These are phyloP conservation scores for Camelina hispida DNA, from an alignment of 345 rosid genomes.

Conservation along the genomic window DNA sequence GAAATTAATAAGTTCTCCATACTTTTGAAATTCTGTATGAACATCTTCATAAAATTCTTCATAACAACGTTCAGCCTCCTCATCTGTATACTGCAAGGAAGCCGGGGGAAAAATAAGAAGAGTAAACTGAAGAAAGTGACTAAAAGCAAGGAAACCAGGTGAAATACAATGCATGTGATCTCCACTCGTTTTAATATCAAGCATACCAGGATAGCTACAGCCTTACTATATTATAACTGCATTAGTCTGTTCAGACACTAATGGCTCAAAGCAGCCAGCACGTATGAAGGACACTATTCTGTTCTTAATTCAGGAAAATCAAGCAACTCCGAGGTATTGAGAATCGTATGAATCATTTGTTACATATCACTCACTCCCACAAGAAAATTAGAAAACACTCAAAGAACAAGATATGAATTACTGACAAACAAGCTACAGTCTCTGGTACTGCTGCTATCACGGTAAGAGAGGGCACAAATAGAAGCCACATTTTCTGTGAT, in stretches of 20 bases:
- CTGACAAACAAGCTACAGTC: background rate
- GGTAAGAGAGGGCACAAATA: conserved; percentile 6
- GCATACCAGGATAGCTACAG: conserved; percentile 34
- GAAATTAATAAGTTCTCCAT: conserved; percentile 91
- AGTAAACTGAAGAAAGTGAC: conserved; percentile 32
- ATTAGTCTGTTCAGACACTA: conserved; percentile 30
- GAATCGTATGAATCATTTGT: background rate
- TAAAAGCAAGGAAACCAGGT: conserved; percentile 21
- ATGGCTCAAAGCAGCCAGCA: conserved; percentile 16
- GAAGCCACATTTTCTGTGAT: background rate
- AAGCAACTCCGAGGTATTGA: conserved; percentile 16
- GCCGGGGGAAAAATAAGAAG: conserved; percentile 16
- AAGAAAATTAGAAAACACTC: background rate
- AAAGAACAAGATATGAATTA: background rate
- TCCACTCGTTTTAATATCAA: conserved; percentile 15
- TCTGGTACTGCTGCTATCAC: background rate
- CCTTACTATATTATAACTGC: conserved; percentile 32
- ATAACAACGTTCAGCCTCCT: conserved; percentile 78
- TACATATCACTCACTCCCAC: conserved; percentile 4
- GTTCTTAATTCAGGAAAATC: conserved; percentile 38
- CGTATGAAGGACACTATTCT: conserved; percentile 26
- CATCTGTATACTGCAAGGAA: conserved; percentile 81
- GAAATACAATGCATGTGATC: conserved; percentile 20
- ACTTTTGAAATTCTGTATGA: conserved; percentile 93
- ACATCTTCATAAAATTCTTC: conserved; percentile 98